Evolutionary conservation across 179 eudicot genomes (phyloP).

Genomic region (Pouteria campechiana): DNA sequence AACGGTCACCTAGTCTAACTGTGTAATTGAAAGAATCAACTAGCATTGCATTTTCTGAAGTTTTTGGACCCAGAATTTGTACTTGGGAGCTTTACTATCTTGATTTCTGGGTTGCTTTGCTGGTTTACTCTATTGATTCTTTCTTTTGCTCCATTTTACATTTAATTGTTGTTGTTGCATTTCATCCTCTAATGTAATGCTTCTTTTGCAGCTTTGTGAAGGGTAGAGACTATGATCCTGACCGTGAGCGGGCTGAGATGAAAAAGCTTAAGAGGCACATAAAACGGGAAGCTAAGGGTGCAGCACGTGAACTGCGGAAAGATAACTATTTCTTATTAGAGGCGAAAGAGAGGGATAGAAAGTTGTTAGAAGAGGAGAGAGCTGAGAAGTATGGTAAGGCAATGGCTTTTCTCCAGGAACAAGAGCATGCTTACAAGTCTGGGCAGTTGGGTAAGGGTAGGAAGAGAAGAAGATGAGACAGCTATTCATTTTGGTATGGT

Average conservation of each 20-base stretch:
- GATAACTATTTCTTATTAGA: constrained; percentile 65
- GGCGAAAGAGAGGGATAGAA: constrained; percentile 57
- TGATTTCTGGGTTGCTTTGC: too few species aligned
- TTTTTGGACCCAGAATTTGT: too few species aligned
- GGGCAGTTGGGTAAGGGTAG: constrained; percentile 86
- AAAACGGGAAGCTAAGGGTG: constrained; percentile 59
- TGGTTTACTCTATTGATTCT: background rate
- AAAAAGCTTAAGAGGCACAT: constrained; percentile 43
- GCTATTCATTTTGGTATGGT: too few species aligned
- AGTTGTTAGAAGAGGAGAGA: constrained; percentile 48
- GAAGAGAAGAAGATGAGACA: constrained; percentile 44
- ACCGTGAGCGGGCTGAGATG: constrained; percentile 72
- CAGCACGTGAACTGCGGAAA: constrained; percentile 72
- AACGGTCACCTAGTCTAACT: too few species aligned
- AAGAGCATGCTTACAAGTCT: constrained; percentile 84
- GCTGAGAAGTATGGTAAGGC: constrained; percentile 67
- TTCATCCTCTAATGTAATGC: background rate
- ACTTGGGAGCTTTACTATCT: too few species aligned
- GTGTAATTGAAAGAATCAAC: too few species aligned
- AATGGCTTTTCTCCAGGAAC: constrained; percentile 87
- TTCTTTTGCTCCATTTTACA: background rate
- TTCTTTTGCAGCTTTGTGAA: constrained; percentile 55
- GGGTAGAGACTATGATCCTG: constrained; percentile 95
- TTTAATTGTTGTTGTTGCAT: background rate
- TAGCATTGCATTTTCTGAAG: too few species aligned